These are phyloP conservation scores for Candida boleticola DNA, from an alignment of 805 yeast species.

Conservation along the genomic window DNA sequence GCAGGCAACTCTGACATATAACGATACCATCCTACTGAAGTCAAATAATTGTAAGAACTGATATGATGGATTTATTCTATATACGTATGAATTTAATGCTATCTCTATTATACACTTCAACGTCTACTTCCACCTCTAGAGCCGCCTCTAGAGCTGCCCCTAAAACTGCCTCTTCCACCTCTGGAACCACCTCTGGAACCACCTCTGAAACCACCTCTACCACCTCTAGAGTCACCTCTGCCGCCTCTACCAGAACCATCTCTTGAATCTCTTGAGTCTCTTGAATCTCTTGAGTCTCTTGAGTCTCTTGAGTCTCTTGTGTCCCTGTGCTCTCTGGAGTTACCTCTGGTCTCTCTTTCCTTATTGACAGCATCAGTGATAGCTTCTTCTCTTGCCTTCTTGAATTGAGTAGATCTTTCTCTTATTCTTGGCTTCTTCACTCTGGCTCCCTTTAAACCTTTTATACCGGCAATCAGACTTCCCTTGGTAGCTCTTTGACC, in stretches of 20 bases:
- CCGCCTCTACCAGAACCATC: neutral
- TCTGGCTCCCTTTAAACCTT: slow-evolving; percentile 32
- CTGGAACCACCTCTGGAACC: slow-evolving; percentile 1
- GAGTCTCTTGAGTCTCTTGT: too few species aligned
- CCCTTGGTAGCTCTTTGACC: slow-evolving; percentile 80
- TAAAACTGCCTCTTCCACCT: neutral
- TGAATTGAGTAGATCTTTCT: slow-evolving; percentile 52
- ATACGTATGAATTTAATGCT: too few species aligned
- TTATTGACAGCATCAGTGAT: neutral
- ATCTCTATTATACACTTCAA: too few species aligned
- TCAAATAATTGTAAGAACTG: too few species aligned
- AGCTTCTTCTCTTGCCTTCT: slow-evolving; percentile 29
- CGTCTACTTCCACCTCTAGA: neutral
- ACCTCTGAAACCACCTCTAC: slow-evolving; percentile 2
- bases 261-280: neutral
- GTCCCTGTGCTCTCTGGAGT: neutral
- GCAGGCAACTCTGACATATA: too few species aligned
- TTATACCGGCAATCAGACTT: slow-evolving; percentile 54
- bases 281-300: neutral
- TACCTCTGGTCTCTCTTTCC: neutral
- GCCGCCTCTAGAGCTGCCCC: neutral
- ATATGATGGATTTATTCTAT: too few species aligned
- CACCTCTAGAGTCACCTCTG: neutral
- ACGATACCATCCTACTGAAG: too few species aligned
- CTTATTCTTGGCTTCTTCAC: slow-evolving; percentile 59